These are phyloP conservation scores for Paraurostyla sp. DNA, from an alignment of 73 alveolate species.

Conservation along the genomic window DNA sequence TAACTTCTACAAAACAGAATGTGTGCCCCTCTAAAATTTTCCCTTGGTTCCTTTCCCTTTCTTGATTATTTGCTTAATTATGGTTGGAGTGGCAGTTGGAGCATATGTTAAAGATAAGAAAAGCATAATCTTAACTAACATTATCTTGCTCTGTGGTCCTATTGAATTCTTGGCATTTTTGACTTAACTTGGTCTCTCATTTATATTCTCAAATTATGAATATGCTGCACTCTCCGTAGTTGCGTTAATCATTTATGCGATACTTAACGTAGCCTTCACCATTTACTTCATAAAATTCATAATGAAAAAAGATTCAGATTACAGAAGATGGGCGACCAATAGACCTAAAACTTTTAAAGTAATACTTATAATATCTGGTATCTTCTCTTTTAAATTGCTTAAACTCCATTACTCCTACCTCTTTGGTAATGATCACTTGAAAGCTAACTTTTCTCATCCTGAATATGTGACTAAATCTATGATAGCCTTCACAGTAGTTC, in stretches of 20 bases:
- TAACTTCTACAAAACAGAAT: not conserved
- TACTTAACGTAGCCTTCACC: conserved; percentile 3
- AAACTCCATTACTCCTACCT: conserved; percentile 9
- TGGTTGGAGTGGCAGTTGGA: not conserved
- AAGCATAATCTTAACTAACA: not conserved
- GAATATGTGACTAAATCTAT: not conserved
- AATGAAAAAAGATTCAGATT: conserved; percentile 19
- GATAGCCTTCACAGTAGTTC: not conserved
- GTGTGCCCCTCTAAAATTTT: not conserved
- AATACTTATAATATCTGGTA: not conserved
- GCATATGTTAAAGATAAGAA: conserved; percentile 24
- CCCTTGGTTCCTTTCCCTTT: conserved; percentile 18
- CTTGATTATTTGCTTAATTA: not conserved
- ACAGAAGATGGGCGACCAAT: conserved; percentile 1
- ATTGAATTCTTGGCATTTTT: conserved; percentile 31
- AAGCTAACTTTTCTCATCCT: conserved; percentile 30
- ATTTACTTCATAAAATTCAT: not conserved
- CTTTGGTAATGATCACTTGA: conserved; percentile 40
- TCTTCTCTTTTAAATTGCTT: conserved; percentile 47
- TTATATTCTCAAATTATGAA: not conserved
- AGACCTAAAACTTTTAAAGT: not conserved
- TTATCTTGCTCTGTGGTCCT: conserved; percentile 45
- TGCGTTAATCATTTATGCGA: not conserved
- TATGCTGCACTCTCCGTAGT: not conserved
- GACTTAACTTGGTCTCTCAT: not conserved